A percentile compares a stretch with the other conserved stretches of the same genome.
These are phyloP conservation scores for Acanthamoeba healyi DNA, from an alignment of 208 protist species.

Conservation along the genomic window DNA sequence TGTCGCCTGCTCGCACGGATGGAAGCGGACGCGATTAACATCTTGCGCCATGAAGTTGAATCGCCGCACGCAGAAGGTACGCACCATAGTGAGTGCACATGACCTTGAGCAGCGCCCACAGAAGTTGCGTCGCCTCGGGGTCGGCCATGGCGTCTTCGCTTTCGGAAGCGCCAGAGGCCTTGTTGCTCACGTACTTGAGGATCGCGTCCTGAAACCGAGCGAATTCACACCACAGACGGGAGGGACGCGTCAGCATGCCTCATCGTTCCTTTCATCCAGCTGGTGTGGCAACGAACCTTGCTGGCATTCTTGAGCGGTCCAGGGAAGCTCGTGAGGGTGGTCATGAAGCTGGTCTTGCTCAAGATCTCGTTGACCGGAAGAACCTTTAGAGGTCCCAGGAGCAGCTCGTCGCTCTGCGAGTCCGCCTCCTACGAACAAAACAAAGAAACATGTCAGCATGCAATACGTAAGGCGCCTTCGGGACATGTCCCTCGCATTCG, in stretches of 20 bases:
- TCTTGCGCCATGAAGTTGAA: no score
- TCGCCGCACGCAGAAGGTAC: background rate
- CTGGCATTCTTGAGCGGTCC: background rate
- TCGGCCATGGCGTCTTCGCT: background rate
- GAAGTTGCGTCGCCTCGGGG: background rate
- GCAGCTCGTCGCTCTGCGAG: background rate
- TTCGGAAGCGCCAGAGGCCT: background rate
- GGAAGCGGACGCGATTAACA: no score
- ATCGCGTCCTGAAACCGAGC: background rate
- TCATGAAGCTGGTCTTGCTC: constrained; percentile 36
- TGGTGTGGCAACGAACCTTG: background rate
- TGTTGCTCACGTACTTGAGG: background rate
- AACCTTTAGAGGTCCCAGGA: constrained; percentile 26
- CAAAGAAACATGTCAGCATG: background rate
- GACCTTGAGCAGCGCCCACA: constrained; percentile 48
- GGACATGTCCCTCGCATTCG: background rate
- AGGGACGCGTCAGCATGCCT: background rate
- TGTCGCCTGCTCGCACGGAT: background rate
- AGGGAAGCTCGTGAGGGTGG: constrained; percentile 11
- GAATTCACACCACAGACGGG: background rate
- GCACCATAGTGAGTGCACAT: constrained; percentile 51
- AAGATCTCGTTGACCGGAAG: background rate
- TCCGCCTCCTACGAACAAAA: background rate
- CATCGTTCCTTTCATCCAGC: background rate
- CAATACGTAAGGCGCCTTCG: no score